phyloP scores from a whole-genome alignment of 768 basidiomycete species.

The Symmetrospora coprosmae region DNA sequence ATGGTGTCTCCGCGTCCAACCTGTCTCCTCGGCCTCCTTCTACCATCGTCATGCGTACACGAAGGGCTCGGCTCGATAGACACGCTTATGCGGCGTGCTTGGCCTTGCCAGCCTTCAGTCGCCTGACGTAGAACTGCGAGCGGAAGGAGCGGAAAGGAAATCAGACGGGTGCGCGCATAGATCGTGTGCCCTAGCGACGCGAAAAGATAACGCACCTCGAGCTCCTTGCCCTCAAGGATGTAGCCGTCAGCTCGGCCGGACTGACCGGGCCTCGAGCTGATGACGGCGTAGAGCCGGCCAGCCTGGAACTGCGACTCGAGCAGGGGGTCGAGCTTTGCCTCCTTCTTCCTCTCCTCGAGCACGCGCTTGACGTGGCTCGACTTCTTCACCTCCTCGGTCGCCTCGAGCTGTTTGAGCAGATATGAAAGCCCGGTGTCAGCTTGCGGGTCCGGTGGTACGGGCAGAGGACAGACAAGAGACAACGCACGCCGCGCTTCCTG shows the following conservation, averaged over 20 bases:
- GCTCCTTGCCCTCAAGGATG: slow-evolving; percentile 93
- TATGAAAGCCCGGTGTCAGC: not conserved
- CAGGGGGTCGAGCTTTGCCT: slow-evolving; percentile 78
- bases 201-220: slow-evolving; percentile 45
- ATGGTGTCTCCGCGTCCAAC: not conserved
- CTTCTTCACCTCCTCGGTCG: slow-evolving; percentile 50
- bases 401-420: not conserved
- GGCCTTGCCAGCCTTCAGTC: slow-evolving; percentile 82
- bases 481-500: slow-evolving; percentile 46
- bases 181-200: slow-evolving; percentile 31
- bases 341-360: slow-evolving; percentile 81
- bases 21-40: no score
- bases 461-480: no score
- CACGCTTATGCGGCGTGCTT: slow-evolving; percentile 55
- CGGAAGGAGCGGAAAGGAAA: slow-evolving; percentile 26
- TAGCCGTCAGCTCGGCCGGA: slow-evolving; percentile 93
- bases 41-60: no score
- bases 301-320: slow-evolving; percentile 41
- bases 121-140: slow-evolving; percentile 77
- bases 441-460: not conserved
- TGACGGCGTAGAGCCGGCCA: slow-evolving; percentile 77
- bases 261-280: slow-evolving; percentile 93
- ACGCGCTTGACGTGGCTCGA: slow-evolving; percentile 81
- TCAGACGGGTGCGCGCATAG: not conserved
- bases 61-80: not conserved